Base-by-base conservation (phyloP, 2,329 filamentous ascomycete species). In the Arthroderma sp. region DNA sequence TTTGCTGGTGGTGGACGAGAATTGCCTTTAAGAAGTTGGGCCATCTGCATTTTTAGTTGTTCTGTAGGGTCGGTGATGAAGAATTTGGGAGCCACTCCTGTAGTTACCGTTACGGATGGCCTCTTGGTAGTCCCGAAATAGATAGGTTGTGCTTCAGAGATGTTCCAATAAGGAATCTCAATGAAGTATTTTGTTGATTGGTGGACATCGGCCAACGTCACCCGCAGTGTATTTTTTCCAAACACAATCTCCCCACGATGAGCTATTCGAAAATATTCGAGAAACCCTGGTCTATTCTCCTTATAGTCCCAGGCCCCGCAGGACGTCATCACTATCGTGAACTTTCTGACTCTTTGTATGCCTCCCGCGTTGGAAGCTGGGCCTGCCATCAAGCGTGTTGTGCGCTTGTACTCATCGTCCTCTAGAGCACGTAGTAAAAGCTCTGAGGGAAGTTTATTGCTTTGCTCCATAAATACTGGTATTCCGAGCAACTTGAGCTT, bases 261-360 rank as follows among this genome's bases (percentile, higher is more conserved):
- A n/a, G 31, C 32, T 7, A 31, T 28, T 32, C 50, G 43, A 36
- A 45, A 52, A 38, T 50, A 51, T 10, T 67, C 51, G 3, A 67
- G 56, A 47, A 73, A 78, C 0, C 59, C 57, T 5, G 77, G 58
- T 2, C 37, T 15, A 4, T 51, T 49, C 0, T 56, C 43, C 1
- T 53, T 42, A 42, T 71, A 76, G 5, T 65, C 55, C 49, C 71
- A 71, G 38, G 72, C 66, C 1, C 75, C 75, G 44, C 71, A 74
- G 5, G 60, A 62, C 29, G 74, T 42, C 7, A 43, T 44, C 10
- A 34, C 47, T 8, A 54, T 51, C 7, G n/a, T 33, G 10, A 56
- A 57, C 4, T 39, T 38, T 33, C 42, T 53, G 7, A 44, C 11
- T 10, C 45, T 41, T 29, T 51, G 42, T 7, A 36, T 38, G 10